Percentiles rank a stretch among this genome's conserved stretches.
phyloP scores from a whole-genome alignment of 2,329 filamentous ascomycete genomes.

The Aspergillaceae sp. region DNA sequence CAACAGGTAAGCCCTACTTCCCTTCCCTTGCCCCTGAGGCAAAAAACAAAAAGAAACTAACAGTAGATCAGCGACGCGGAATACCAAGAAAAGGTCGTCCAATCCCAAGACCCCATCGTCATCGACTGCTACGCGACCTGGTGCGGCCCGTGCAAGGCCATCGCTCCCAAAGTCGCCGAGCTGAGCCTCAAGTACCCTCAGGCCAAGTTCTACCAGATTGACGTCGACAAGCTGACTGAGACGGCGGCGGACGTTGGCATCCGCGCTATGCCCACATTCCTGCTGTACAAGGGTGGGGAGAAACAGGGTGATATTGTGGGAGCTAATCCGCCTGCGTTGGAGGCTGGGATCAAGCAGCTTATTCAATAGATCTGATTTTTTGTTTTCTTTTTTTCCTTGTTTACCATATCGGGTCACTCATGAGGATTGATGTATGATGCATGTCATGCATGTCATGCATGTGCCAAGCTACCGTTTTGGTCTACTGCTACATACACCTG shows the following conservation, averaged over 20 bases:
- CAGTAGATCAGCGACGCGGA: constrained; percentile 50
- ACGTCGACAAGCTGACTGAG: constrained; percentile 46
- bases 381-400: no score
- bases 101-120: constrained; percentile 44
- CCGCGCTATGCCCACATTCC: constrained; percentile 39
- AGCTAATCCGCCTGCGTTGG: constrained; percentile 20
- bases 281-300: constrained; percentile 33
- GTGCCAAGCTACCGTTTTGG: no score
- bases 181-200: constrained; percentile 44
- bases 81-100: constrained; percentile 38
- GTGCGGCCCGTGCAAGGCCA: constrained; percentile 51
- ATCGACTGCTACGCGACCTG: constrained; percentile 49
- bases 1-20: constrained; percentile 21
- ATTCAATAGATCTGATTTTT: not conserved
- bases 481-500: no score
- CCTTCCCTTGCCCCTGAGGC: not conserved
- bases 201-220: constrained; percentile 47
- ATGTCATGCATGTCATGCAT: no score
- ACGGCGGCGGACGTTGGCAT: constrained; percentile 44
- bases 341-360: constrained; percentile 16
- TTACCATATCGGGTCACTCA: no score
- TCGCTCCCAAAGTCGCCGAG: constrained; percentile 44
- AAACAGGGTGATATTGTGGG: constrained; percentile 19
- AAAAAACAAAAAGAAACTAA: constrained; percentile 1
- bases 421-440: no score